phyloP scores from a whole-genome alignment of 225 moss, liverwort and hornwort species.

The Marchantia polymorpha region DNA sequence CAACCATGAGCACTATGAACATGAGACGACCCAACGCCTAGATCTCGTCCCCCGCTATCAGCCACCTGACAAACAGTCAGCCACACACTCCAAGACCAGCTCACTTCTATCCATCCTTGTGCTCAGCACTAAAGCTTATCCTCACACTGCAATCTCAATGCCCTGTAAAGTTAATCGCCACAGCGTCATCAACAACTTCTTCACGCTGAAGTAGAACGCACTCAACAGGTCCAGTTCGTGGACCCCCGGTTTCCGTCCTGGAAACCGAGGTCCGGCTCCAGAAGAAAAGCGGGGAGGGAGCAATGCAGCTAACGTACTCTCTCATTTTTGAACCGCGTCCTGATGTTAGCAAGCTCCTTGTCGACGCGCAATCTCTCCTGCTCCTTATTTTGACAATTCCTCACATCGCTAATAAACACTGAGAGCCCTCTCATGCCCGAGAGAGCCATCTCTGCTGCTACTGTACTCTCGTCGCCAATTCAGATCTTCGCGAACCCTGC shows the following conservation, averaged over 20 bases:
- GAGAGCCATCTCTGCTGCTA: slow-evolving; percentile 64
- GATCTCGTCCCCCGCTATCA: slow-evolving; percentile 19
- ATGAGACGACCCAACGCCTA: neutral
- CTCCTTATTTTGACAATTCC: slow-evolving; percentile 99
- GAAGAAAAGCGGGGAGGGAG: neutral
- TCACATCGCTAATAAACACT: slow-evolving; percentile 93
- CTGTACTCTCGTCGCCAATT: slow-evolving; percentile 25
- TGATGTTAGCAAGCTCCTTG: slow-evolving; percentile 98
- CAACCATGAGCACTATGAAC: neutral
- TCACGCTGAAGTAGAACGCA: neutral
- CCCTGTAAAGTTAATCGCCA: neutral
- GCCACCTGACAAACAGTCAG: slow-evolving; percentile 1
- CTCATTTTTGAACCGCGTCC: slow-evolving; percentile 97
- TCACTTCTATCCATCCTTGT: neutral
- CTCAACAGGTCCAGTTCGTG: neutral
- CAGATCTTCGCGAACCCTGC: slow-evolving; percentile 24
- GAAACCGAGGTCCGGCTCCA: neutral
- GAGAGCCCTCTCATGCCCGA: slow-evolving; percentile 97
- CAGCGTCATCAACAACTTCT: neutral
- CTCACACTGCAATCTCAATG: neutral
- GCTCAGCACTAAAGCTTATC: neutral
- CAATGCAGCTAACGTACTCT: slow-evolving; percentile 54
- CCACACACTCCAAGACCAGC: neutral
- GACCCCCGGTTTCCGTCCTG: too few relatives aligned
- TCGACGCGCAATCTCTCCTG: slow-evolving; percentile 89